Evolutionary conservation across 352 stramenopile genomes (phyloP).

Genomic region (Globisporangium parvum): DNA sequence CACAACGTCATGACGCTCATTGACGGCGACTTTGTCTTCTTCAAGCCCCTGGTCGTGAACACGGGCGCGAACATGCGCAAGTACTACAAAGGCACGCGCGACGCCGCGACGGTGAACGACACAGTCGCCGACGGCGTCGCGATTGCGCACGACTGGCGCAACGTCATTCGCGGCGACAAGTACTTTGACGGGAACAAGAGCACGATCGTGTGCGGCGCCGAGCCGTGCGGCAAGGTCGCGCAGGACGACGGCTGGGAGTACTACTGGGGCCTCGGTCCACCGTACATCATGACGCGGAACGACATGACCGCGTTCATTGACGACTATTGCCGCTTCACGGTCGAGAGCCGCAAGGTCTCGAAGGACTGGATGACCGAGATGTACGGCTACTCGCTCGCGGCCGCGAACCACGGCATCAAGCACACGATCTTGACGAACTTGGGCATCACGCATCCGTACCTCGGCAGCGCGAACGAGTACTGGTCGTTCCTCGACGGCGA

Average conservation of each 20-base stretch:
- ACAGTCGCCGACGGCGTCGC: conserved; percentile 17
- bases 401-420: conserved; percentile 24
- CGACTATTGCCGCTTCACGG: conserved; percentile 22
- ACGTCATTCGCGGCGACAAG: conserved; percentile 4
- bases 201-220: conserved; percentile 9
- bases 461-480: conserved; percentile 9
- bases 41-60: conserved; percentile 24
- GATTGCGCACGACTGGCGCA: conserved; percentile 18
- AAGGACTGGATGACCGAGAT: conserved; percentile 27
- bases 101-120: conserved; percentile 12
- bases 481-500: conserved; percentile 17
- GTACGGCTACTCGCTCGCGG: conserved; percentile 21
- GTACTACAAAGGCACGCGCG: conserved; percentile 17
- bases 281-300: conserved; percentile 32
- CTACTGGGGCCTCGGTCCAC: conserved; percentile 19
- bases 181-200: conserved; percentile 9
- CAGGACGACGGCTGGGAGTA: conserved; percentile 17
- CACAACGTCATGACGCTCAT: conserved; percentile 20
- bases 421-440: conserved; percentile 24
- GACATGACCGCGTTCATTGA: conserved; percentile 19
- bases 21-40: conserved; percentile 16
- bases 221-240: conserved; percentile 11
- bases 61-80: conserved; percentile 13
- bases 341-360: conserved; percentile 16
- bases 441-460: conserved; percentile 18